Evolutionary conservation across 805 yeast genomes (phyloP).

Genomic region (Zygotorulaspora sp.): DNA sequence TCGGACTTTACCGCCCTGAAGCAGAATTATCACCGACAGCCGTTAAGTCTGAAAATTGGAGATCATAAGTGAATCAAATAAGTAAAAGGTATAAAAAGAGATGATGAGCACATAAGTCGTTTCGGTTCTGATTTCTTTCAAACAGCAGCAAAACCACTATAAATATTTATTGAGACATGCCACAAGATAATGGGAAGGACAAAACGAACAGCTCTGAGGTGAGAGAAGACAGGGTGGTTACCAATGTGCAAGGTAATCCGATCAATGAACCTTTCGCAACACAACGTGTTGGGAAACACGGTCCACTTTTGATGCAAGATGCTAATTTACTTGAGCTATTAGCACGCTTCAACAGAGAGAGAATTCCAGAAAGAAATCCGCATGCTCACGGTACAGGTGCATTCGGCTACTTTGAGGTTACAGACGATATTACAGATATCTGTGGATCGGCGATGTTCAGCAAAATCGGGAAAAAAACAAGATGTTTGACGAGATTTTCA

Average conservation of each 20-base stretch:
- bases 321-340: conserved; percentile 73
- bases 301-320: conserved; percentile 79
- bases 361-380: conserved; percentile 89
- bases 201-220: conserved; percentile 30
- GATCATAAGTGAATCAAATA: too few species aligned
- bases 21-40: too few species aligned
- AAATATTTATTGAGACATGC: not conserved
- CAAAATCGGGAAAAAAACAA: conserved; percentile 74
- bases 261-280: conserved; percentile 71
- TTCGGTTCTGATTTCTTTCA: too few species aligned
- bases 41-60: too few species aligned
- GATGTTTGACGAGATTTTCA: conserved; percentile 64
- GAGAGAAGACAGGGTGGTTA: conserved; percentile 47
- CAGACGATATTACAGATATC: conserved; percentile 75
- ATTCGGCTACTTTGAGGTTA: conserved; percentile 78
- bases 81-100: too few species aligned
- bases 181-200: conserved; percentile 13
- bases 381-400: conserved; percentile 96
- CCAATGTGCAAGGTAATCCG: conserved; percentile 76
- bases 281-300: conserved; percentile 68
- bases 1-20: too few species aligned
- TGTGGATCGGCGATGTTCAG: conserved; percentile 67
- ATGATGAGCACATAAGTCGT: too few species aligned
- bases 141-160: too few species aligned
- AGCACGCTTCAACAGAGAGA: conserved; percentile 85